Base-by-base conservation (phyloP, 1,139 yeast species). In the Candida labiduridarum region DNA sequence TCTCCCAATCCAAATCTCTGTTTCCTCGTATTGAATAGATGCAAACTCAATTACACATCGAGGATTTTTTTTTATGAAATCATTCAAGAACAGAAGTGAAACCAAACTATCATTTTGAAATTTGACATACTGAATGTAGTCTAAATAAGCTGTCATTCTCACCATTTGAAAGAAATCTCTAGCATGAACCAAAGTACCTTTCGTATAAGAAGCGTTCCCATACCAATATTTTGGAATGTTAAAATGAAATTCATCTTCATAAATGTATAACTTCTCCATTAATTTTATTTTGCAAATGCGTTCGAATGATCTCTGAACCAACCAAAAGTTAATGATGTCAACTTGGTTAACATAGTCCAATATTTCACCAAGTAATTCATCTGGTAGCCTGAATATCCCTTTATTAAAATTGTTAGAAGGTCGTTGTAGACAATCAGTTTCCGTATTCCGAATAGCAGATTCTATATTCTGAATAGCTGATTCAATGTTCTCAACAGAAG, bases 351-450 rank as follows among this genome's bases (percentile, higher is more conserved):
- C 41, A 30, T 34, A 14, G 10, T 39, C 30, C n/a, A 45, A 36
- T 18, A 45, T 33, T 12, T 14, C 25, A 7, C 30, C 39, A 10
- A 34, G 14, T n/a, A 46, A 12, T 11, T 46, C 48, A 41, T 34
- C 39, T 8, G 41, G 45, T 8, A 46, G 29, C 12, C 14, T 47
- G 31, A 38, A 47, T 2, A 47, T 36, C 10, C 50, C 47, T 18
- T 31, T 47, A 27, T 4, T 31, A 16, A 41, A 44, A 27, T 51
- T 51, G 41, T 56, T 45, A 3, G n/a, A n/a, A 11, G 34, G 34
- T 8, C 5, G 12, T 11, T n/a, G 12, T 30, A n/a, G 8, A 30
- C 22, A 4, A 19, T 3, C 22, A 19, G 22, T 4, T 19, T 19
- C 22, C 22, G 4, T 19, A 19, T 19, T 19, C 3, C 4, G 22